Evolutionary conservation across 2,329 filamentous ascomycete genomes (phyloP), one percentile per base, ranked within the genome.

Genomic region (Aspergillus clavatus): DNA sequence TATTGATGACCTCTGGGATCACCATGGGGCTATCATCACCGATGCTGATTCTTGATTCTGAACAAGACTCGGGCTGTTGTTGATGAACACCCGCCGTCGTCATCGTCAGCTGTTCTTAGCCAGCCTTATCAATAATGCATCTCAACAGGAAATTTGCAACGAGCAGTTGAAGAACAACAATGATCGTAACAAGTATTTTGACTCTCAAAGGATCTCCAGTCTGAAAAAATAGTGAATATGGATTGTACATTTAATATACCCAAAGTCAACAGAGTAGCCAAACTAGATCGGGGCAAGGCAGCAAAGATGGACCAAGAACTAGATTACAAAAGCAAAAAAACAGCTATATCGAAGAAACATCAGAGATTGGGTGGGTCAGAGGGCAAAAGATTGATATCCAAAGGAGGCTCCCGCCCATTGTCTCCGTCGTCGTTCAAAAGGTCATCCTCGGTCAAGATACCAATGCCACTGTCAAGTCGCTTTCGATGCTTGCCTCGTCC

Each of bases 381-480:
- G 18, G 55, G 62, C 11, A 59, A 40, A 28, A 58, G 45, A 39
- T 51, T 44, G 31, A 54, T 48, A 22, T 48, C 50, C 27, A 47
- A 19, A 23, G 21, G 8, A 18, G 40, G 24, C 51, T 23, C 46
- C 24, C 52, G 42, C 7, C 57, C 58, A 21, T n/a, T n/a, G n/a
- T 57, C 59, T 22, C 61, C 62, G 12, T 66, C 64, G 18, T 61
- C 61, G n/a, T 63, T 59, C 41, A 60, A 28, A 18, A 62, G 52
- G 14, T 63, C 60, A 23, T 64, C 60, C 22, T 62, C 59, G 1
- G 59, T 56, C 16, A 63, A 54, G 40, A 65, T 65, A 0, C 61
- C 67, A 55, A 74, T 63, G 0, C 66, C 69, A 51, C 66, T 72
- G 44, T 73, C 67, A 22, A 71, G 58, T 21, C 57, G 66, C 38